Conservation (phyloP, 305 asterid genomes). For the Euphrasia arctica region DNA sequence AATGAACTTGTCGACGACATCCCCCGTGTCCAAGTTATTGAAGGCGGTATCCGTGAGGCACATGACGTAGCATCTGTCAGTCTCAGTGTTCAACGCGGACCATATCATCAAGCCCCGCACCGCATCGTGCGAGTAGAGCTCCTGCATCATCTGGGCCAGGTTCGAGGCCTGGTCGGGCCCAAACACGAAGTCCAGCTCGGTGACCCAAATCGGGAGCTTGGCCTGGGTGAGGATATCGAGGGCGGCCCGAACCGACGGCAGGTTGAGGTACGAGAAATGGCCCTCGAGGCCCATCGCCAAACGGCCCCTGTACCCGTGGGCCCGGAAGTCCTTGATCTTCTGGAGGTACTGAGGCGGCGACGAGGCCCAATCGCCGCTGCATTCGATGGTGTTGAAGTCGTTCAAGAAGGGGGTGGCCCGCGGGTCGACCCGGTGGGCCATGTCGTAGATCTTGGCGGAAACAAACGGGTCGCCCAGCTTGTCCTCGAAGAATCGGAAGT, state of each 20-base stretch:
- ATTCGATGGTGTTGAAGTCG: slow-evolving; percentile 60
- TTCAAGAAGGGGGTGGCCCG: slow-evolving; percentile 47
- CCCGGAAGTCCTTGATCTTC: slow-evolving; percentile 37
- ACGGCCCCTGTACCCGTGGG: slow-evolving; percentile 49
- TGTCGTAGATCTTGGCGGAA: slow-evolving; percentile 28
- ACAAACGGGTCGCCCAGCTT: slow-evolving; percentile 37
- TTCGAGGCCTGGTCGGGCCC: slow-evolving; percentile 51
- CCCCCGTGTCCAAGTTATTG: slow-evolving; percentile 49
- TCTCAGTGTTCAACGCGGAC: slow-evolving; percentile 44
- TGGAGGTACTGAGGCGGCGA: slow-evolving; percentile 44
- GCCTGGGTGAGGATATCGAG: slow-evolving; percentile 52
- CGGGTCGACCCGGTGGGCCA: slow-evolving; percentile 34
- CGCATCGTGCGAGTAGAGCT: slow-evolving; percentile 39
- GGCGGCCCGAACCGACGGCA: slow-evolving; percentile 53
- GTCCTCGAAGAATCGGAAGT: slow-evolving; percentile 43
- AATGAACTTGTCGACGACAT: slow-evolving; percentile 39
- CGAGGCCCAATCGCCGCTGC: slow-evolving; percentile 23
- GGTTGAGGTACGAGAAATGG: slow-evolving; percentile 36
- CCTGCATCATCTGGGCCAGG: slow-evolving; percentile 45
- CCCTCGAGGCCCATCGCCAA: slow-evolving; percentile 68
- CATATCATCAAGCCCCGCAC: slow-evolving; percentile 49
- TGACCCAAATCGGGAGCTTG: slow-evolving; percentile 64
- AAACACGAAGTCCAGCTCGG: slow-evolving; percentile 53
- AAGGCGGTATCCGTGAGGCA: slow-evolving; percentile 70
- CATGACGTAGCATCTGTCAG: slow-evolving; percentile 71